These are phyloP conservation scores for Xylaria sp. DNA, from an alignment of 2,329 filamentous ascomycete species.

Conservation along the genomic window DNA sequence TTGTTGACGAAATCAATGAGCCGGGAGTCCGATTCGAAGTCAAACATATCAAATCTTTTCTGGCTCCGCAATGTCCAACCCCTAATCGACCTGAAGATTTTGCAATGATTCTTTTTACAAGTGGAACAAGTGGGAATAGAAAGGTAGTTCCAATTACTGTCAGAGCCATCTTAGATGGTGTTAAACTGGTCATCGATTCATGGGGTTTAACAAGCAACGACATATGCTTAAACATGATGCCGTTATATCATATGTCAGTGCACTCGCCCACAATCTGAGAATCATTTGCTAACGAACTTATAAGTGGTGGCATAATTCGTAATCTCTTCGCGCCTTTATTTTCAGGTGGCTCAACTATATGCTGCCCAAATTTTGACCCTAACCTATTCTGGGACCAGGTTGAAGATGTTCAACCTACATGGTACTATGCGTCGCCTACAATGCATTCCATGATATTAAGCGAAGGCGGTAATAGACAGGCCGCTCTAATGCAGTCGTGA, in stretches of 20 bases:
- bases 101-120: conserved; percentile 66
- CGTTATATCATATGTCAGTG: conserved; percentile 65
- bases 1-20: conserved; percentile 53
- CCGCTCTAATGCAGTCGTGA: conserved; percentile 54
- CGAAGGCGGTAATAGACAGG: conserved; percentile 55
- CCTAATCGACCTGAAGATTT: conserved; percentile 60
- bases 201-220: conserved; percentile 62
- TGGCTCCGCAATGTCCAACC: conserved; percentile 22
- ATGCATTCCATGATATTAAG: conserved; percentile 67
- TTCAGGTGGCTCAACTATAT: conserved; percentile 64
- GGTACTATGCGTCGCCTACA: conserved; percentile 69
- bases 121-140: conserved; percentile 68
- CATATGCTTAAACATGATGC: conserved; percentile 69
- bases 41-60: not conserved
- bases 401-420: conserved; percentile 60
- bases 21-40: conserved; percentile 52
- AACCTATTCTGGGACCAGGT: conserved; percentile 67
- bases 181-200: conserved; percentile 64
- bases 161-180: conserved; percentile 62
- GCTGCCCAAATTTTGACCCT: conserved; percentile 65
- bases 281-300: conserved; percentile 24
- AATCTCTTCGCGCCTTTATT: conserved; percentile 67
- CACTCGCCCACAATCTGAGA: not conserved
- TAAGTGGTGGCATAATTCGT: conserved; percentile 62
- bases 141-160: conserved; percentile 66